Evolutionary conservation across 805 yeast genomes (phyloP).

Genomic region (Myxozyma mucilagina): DNA sequence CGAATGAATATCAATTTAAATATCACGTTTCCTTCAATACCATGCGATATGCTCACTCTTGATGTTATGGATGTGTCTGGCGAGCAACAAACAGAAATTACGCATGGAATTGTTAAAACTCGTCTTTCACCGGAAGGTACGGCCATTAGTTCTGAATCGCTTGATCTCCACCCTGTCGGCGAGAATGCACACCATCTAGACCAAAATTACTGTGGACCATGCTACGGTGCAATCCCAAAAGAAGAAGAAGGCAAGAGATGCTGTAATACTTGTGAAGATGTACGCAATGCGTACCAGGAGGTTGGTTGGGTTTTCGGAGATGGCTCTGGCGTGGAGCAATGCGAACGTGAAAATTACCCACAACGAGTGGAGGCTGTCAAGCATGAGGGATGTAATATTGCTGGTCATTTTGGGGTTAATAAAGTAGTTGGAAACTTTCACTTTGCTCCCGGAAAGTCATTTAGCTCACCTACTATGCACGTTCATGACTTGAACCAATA

Average conservation of each 20-base stretch:
- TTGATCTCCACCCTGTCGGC: constrained; percentile 43
- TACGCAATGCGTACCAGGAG: constrained; percentile 73
- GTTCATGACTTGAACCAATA: constrained; percentile 82
- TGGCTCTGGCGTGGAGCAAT: constrained; percentile 83
- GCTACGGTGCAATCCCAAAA: constrained; percentile 81
- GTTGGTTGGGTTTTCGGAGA: constrained; percentile 87
- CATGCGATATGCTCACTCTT: constrained; percentile 78
- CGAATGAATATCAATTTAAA: constrained; percentile 79
- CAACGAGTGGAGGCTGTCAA: constrained; percentile 57
- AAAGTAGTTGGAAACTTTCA: constrained; percentile 89
- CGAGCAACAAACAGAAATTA: constrained; percentile 73
- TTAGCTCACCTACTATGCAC: constrained; percentile 59
- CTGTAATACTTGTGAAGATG: constrained; percentile 84
- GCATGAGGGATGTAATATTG: constrained; percentile 83
- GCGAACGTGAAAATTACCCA: constrained; percentile 87
- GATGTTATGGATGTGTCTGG: constrained; percentile 91
- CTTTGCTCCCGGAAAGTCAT: constrained; percentile 92
- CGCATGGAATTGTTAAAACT: constrained; percentile 69
- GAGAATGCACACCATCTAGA: constrained; percentile 38
- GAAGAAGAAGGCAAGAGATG: constrained; percentile 53
- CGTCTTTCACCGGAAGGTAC: constrained; percentile 60
- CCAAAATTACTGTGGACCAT: constrained; percentile 74
- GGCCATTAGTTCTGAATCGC: constrained; percentile 46
- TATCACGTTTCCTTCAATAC: constrained; percentile 77
- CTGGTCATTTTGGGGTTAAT: constrained; percentile 76